Evolutionary conservation across 2,329 filamentous ascomycete genomes (phyloP).

Genomic region (Apiospora phragmitis): DNA sequence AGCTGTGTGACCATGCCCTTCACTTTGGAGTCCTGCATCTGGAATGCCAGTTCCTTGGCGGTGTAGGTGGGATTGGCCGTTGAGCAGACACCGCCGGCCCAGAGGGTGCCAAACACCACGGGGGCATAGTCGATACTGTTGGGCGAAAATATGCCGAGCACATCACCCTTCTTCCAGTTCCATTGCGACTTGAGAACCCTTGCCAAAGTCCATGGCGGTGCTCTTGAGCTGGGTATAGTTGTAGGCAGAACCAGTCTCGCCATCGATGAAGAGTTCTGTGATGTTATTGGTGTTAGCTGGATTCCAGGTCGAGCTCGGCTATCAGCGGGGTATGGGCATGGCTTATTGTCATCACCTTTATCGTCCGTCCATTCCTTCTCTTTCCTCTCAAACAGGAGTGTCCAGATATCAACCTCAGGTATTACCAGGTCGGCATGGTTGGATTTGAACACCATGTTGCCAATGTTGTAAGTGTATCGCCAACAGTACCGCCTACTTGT

Average conservation of each 20-base stretch:
- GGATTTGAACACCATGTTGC: conserved; percentile 70
- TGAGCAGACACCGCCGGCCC: conserved; percentile 80
- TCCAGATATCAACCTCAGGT: conserved; percentile 77
- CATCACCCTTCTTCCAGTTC: conserved; percentile 81
- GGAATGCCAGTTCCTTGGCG: conserved; percentile 77
- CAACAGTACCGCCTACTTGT: neutral
- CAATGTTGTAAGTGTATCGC: conserved; percentile 10
- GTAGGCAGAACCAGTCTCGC: conserved; percentile 66
- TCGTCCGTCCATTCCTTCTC: conserved; percentile 67
- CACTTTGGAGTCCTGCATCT: conserved; percentile 76
- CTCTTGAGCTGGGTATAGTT: conserved; percentile 68
- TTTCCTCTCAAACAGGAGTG: conserved; percentile 71
- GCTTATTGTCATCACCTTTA: conserved; percentile 57
- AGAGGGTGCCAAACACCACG: conserved; percentile 75
- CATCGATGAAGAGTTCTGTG: conserved; percentile 76
- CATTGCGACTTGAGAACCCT: conserved; percentile 71
- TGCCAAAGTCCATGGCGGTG: conserved; percentile 73
- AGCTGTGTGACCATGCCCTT: conserved; percentile 75
- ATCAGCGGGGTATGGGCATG: conserved; percentile 14
- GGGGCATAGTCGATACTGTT: conserved; percentile 84
- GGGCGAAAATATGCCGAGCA: conserved; percentile 78
- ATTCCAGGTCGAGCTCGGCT: conserved; percentile 12
- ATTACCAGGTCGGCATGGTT: conserved; percentile 65
- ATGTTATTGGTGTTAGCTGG: neutral
- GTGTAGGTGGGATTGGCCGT: conserved; percentile 90